A percentile compares a stretch with the other conserved stretches of the same genome.
Evolutionary conservation across 75 land plant genomes (phyloP).

Genomic region (Cupressus sempervirens): DNA sequence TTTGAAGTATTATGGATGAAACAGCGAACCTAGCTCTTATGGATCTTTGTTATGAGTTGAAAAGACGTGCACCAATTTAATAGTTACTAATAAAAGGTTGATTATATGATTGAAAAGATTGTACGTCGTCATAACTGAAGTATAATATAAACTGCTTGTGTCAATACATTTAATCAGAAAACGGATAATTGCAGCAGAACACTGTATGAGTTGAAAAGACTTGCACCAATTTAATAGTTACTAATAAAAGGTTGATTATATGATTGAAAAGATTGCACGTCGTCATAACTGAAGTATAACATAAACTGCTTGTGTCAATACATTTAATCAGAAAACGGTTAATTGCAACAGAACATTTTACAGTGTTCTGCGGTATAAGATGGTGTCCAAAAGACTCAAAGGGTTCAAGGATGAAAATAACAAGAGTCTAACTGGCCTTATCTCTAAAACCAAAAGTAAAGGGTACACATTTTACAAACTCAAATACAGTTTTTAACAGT

Average conservation of each 20-base stretch:
- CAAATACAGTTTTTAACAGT: not conserved
- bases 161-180: not conserved
- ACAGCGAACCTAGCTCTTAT: not conserved
- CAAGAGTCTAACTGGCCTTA: not conserved
- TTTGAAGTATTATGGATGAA: not conserved
- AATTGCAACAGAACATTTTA: not conserved
- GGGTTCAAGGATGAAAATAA: not conserved
- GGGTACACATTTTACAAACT: not conserved
- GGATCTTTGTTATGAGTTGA: not conserved
- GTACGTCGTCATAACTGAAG: not conserved
- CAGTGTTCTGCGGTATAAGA: not conserved
- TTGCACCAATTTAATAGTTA: not conserved
- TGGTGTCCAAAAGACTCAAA: not conserved
- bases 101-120: not conserved
- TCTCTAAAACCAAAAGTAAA: not conserved
- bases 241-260: not conserved
- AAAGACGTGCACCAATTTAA: not conserved
- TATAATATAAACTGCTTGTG: not conserved
- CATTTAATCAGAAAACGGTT: not conserved
- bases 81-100: not conserved
- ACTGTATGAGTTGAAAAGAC: not conserved
- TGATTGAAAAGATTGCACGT: not conserved
- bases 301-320: not conserved
- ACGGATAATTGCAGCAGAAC: no score
- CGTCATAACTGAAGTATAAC: not conserved